These are phyloP conservation scores for Verticillium tricorpus DNA, from an alignment of 2,329 filamentous ascomycete genomes.

Conservation along the genomic window DNA sequence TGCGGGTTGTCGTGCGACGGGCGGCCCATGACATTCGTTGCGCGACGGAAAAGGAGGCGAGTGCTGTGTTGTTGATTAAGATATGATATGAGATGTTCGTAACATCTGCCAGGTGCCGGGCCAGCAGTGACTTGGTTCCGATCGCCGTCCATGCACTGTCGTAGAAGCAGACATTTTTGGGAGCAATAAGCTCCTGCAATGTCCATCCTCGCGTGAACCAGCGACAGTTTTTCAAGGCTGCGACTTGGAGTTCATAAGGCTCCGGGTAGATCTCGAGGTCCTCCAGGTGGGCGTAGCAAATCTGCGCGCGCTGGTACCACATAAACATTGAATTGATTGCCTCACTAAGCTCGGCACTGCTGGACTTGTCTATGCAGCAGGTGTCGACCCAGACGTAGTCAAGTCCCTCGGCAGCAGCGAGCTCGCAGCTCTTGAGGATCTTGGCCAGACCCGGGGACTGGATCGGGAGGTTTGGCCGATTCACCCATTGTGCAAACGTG, in stretches of 20 bases:
- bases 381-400: constrained; percentile 14
- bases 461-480: neutral
- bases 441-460: constrained; percentile 5
- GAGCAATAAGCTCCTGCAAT: constrained; percentile 61
- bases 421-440: constrained; percentile 4
- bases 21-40: constrained; percentile 21
- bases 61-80: neutral
- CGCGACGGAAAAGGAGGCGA: constrained; percentile 10
- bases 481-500: neutral
- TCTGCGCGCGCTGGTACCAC: constrained; percentile 21
- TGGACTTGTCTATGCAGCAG: constrained; percentile 17
- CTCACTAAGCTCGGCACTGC: constrained; percentile 12
- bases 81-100: neutral
- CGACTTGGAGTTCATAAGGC: neutral
- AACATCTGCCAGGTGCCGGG: neutral
- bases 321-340: constrained; percentile 17
- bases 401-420: constrained; percentile 3
- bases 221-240: constrained; percentile 2
- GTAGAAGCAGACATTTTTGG: constrained; percentile 22
- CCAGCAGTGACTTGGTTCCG: constrained; percentile 16
- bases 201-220: constrained; percentile 48
- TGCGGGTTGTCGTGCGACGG: constrained; percentile 19
- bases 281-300: constrained; percentile 13
- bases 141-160: constrained; percentile 19
- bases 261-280: constrained; percentile 4